Evolutionary conservation across 495 filamentous ascomycete genomes (phyloP).

Genomic region (Oleoguttula mirabilis): DNA sequence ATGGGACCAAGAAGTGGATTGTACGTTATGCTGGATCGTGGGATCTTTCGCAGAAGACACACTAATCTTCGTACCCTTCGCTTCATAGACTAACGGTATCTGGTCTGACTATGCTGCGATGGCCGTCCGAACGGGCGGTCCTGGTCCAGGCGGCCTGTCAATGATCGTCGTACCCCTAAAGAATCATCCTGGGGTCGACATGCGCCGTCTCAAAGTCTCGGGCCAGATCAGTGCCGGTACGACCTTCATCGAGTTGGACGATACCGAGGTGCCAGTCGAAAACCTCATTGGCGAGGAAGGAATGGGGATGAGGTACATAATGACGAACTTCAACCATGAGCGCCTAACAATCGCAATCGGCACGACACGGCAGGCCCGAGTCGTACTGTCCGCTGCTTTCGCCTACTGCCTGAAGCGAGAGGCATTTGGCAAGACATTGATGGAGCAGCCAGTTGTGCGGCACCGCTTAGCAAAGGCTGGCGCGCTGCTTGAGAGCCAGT

Average conservation of each 20-base stretch:
- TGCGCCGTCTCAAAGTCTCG: conserved; percentile 50
- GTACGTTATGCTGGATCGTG: too few relatives aligned
- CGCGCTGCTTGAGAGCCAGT: conserved; percentile 54
- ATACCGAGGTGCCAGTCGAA: conserved; percentile 53
- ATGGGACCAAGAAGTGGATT: conserved; percentile 67
- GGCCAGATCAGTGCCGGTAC: conserved; percentile 54
- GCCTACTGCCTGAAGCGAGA: conserved; percentile 59
- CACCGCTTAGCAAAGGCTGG: conserved; percentile 60
- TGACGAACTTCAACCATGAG: conserved; percentile 82
- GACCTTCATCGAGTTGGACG: conserved; percentile 65
- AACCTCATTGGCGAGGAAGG: conserved; percentile 64
- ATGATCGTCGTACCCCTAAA: conserved; percentile 58
- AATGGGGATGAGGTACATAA: conserved; percentile 60
- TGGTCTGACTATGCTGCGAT: conserved; percentile 61
- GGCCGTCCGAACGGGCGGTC: conserved; percentile 63
- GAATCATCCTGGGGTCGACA: conserved; percentile 44
- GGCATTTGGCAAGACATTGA: conserved; percentile 60
- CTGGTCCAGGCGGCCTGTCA: conserved; percentile 51
- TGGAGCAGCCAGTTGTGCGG: conserved; percentile 63
- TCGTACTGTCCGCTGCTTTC: conserved; percentile 53
- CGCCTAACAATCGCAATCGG: conserved; percentile 53
- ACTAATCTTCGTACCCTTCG: conserved; percentile 21
- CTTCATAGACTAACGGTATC: conserved; percentile 69
- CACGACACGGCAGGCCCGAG: conserved; percentile 48
- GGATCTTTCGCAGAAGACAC: background rate